Evolutionary conservation across 176 grass and related monocot species (phyloP).

Genomic region (Rhynchospora tenuis): DNA sequence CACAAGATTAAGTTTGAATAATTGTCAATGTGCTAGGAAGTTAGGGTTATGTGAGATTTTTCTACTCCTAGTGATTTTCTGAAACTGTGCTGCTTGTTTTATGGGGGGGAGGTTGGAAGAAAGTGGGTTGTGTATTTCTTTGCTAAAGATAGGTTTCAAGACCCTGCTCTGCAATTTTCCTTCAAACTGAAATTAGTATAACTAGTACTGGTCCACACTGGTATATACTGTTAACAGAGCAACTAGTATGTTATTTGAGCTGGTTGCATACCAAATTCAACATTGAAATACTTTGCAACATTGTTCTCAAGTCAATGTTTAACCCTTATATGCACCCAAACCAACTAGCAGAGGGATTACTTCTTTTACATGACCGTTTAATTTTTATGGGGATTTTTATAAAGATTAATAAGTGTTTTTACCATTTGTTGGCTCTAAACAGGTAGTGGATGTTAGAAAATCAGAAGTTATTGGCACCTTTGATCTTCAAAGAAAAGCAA

Average conservation of each 20-base stretch:
- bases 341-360: not conserved
- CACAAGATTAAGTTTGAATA: not conserved
- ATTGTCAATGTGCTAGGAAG: not conserved
- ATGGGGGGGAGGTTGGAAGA: not conserved
- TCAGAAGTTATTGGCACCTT: constrained; percentile 48
- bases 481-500: constrained; percentile 48
- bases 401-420: not conserved
- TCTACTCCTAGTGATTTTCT: not conserved
- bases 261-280: not conserved
- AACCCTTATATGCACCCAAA: not conserved
- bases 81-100: not conserved
- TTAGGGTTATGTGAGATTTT: not conserved
- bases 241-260: not conserved
- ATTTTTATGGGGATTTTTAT: not conserved
- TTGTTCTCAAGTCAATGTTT: not conserved
- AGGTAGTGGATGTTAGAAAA: constrained; percentile 58
- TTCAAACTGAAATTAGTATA: not conserved
- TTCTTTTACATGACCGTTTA: not conserved
- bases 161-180: not conserved
- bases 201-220: not conserved
- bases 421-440: constrained; percentile 22
- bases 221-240: not conserved
- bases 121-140: not conserved
- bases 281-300: not conserved
- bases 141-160: not conserved